Conservation (phyloP, 805 yeast species). For the Tetrapisispora namnaoensis region DNA sequence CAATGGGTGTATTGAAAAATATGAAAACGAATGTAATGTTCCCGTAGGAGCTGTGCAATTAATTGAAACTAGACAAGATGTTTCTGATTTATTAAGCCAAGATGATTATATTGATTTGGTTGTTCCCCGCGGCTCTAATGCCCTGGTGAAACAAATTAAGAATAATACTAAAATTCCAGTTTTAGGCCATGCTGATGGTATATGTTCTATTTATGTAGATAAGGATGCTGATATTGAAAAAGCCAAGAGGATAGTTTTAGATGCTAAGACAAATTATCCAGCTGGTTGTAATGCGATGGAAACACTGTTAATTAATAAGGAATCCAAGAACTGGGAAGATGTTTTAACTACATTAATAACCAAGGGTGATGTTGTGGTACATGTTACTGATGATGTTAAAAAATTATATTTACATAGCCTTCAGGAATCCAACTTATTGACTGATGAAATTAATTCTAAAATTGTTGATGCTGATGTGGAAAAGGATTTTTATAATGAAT, state of each 20-base stretch:
- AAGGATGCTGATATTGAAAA: slow-evolving; percentile 64
- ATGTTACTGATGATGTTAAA: slow-evolving; percentile 46
- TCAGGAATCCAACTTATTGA: slow-evolving; percentile 6
- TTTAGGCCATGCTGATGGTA: slow-evolving; percentile 97
- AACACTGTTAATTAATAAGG: slow-evolving; percentile 52
- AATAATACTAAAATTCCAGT: slow-evolving; percentile 89
- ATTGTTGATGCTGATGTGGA: slow-evolving; percentile 38
- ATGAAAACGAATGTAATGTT: slow-evolving; percentile 46
- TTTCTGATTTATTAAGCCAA: slow-evolving; percentile 70
- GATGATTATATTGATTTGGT: slow-evolving; percentile 89
- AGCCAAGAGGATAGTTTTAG: slow-evolving; percentile 68
- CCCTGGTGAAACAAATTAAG: slow-evolving; percentile 78
- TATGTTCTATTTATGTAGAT: slow-evolving; percentile 82
- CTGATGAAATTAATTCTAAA: slow-evolving; percentile 17
- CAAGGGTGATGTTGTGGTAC: slow-evolving; percentile 59
- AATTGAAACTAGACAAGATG: slow-evolving; percentile 83
- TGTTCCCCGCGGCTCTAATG: slow-evolving; percentile 96
- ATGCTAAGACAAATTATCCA: slow-evolving; percentile 91
- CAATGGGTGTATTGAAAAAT: slow-evolving; percentile 39
- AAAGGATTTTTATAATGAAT: slow-evolving; percentile 71
- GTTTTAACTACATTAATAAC: slow-evolving; percentile 40
- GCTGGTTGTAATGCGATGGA: slow-evolving; percentile 99
- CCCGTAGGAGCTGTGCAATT: slow-evolving; percentile 79
- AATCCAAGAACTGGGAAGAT: slow-evolving; percentile 29
- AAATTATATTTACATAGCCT: slow-evolving; percentile 20